Percentiles rank a stretch among this genome's conserved stretches.
phyloP scores from a whole-genome alignment of 352 stramenopile species.

The Blastocystis sp. region DNA sequence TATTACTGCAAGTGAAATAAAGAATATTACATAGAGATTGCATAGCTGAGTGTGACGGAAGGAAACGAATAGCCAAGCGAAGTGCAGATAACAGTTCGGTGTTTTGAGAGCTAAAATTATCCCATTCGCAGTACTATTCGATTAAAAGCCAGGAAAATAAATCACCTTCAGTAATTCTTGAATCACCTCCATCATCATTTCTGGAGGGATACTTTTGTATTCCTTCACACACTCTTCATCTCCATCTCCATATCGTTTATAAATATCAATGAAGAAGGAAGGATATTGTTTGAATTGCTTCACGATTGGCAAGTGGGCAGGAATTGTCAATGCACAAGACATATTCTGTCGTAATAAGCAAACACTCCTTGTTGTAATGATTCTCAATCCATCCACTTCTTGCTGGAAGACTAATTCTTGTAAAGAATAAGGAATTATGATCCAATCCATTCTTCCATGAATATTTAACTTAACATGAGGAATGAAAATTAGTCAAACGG shows the following conservation, averaged over 20 bases:
- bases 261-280: constrained; percentile 50
- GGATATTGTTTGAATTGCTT: neutral
- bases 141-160: neutral
- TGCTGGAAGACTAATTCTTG: constrained; percentile 35
- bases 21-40: constrained; percentile 31
- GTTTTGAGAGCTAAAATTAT: constrained; percentile 43
- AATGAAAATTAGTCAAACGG: neutral
- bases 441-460: constrained; percentile 25
- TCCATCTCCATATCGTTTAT: neutral
- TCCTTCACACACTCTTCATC: neutral
- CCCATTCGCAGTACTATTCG: constrained; percentile 58
- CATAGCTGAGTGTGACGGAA: neutral
- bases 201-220: neutral
- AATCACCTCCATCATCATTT: constrained; percentile 22
- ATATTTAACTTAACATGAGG: constrained; percentile 30
- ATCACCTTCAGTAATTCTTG: neutral
- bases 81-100: constrained; percentile 11
- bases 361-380: neutral
- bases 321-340: constrained; percentile 25
- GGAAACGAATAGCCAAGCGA: neutral
- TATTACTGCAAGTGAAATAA: constrained; percentile 54
- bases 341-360: constrained; percentile 24
- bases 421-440: neutral
- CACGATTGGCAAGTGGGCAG: neutral
- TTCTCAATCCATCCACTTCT: constrained; percentile 47